Evolutionary conservation across 2,329 filamentous ascomycete species (phyloP).

Genomic region (Neonectria punicea): DNA sequence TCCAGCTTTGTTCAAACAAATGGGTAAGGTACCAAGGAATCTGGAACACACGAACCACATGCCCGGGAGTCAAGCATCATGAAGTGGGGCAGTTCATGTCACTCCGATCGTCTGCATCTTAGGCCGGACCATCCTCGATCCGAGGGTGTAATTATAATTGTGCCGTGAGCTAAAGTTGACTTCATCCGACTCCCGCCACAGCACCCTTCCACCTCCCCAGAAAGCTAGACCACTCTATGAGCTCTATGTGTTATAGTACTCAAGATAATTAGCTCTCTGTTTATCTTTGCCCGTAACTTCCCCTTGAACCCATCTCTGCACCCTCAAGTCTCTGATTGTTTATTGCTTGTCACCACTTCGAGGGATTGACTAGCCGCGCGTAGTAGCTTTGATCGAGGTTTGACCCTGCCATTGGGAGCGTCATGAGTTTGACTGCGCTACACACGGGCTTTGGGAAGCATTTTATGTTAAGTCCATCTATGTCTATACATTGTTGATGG

Average conservation of each 20-base stretch:
- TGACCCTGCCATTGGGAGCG: not conserved
- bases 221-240: not conserved
- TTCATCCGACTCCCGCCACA: not conserved
- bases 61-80: not conserved
- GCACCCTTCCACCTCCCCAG: not conserved
- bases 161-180: not conserved
- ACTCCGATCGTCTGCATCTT: not conserved
- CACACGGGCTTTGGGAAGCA: not conserved
- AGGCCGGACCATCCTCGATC: not conserved
- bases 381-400: not conserved
- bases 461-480: not conserved
- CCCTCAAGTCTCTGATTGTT: too few relatives aligned
- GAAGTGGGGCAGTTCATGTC: not conserved
- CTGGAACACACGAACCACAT: not conserved
- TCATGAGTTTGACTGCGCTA: not conserved
- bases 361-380: not conserved
- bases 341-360: not conserved
- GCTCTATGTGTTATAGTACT: not conserved
- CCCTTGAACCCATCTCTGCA: too few relatives aligned
- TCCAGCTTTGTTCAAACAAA: not conserved
- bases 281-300: too few relatives aligned
- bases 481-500: not conserved
- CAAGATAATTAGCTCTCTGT: too few relatives aligned
- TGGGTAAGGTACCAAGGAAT: not conserved
- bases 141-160: not conserved